phyloP scores from a whole-genome alignment of 768 basidiomycete genomes.

The Pilatotrama ljubarskyi region DNA sequence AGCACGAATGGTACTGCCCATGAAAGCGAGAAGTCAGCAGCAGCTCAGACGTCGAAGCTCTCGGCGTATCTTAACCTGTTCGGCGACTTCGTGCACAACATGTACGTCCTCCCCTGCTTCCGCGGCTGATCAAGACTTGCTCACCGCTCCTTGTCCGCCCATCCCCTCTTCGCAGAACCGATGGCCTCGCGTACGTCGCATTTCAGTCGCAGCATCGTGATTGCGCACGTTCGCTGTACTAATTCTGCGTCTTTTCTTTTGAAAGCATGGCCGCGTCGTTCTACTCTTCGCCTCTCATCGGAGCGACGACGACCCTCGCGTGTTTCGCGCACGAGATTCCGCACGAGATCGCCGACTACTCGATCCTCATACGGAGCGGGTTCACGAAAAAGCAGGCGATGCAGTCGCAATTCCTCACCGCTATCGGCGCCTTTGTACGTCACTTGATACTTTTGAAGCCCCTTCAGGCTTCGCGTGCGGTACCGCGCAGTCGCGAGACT shows the following conservation, averaged over 20 bases:
- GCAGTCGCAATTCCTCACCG: slow-evolving; percentile 91
- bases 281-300: slow-evolving; percentile 92
- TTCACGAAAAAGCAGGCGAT: slow-evolving; percentile 91
- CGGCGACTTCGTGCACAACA: slow-evolving; percentile 93
- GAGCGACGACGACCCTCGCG: slow-evolving; percentile 92
- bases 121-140: neutral
- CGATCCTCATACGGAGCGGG: slow-evolving; percentile 86
- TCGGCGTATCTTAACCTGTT: slow-evolving; percentile 93
- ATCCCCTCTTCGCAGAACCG: slow-evolving; percentile 57
- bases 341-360: slow-evolving; percentile 96
- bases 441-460: slow-evolving; percentile 21
- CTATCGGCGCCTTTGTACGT: slow-evolving; percentile 88
- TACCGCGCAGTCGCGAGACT: neutral
- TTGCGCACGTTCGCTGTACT: neutral
- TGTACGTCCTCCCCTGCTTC: slow-evolving; percentile 48
- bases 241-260: neutral
- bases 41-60: slow-evolving; percentile 67
- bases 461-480: slow-evolving; percentile 26
- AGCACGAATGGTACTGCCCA: slow-evolving; percentile 19
- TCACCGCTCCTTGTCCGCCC: neutral
- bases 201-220: slow-evolving; percentile 11
- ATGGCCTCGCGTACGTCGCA: slow-evolving; percentile 78
- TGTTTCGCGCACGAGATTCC: slow-evolving; percentile 96
- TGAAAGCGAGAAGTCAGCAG: slow-evolving; percentile 26
- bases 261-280: slow-evolving; percentile 96